These are phyloP conservation scores for Vitis riparia DNA, from an alignment of 164 flowering plant genomes.

Conservation along the genomic window DNA sequence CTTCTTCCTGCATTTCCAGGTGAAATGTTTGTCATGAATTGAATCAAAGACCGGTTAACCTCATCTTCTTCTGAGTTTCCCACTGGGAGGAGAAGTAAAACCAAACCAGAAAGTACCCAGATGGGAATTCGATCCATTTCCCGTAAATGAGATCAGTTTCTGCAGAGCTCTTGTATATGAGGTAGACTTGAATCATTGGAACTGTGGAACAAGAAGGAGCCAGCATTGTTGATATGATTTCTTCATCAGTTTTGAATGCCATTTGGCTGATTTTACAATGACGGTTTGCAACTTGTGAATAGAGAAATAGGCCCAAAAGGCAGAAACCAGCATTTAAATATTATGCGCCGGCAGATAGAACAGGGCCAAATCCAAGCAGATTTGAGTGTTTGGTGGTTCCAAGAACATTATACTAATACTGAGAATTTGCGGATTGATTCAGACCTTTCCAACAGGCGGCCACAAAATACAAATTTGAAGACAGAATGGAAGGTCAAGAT, in stretches of 20 bases:
- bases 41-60: constrained; percentile 23
- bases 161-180: constrained; percentile 4
- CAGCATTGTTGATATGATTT: background rate
- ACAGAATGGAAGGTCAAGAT: no score
- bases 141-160: background rate
- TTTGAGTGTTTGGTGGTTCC: no score
- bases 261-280: constrained; percentile 25
- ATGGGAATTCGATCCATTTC: constrained; percentile 14
- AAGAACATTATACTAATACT: no score
- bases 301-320: constrained; percentile 2
- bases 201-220: constrained; percentile 1
- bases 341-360: constrained; percentile 15
- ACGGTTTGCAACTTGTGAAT: background rate
- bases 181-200: background rate
- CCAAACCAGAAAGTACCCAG: constrained; percentile 14
- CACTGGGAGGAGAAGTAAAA: constrained; percentile 12
- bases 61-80: constrained; percentile 25
- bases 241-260: constrained; percentile 5
- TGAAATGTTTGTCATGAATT: constrained; percentile 40
- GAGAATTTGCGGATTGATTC: no score
- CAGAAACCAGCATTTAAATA: background rate
- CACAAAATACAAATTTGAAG: no score
- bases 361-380: no score
- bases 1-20: constrained; percentile 19
- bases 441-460: no score